Base-by-base conservation (phyloP, 441 rosid genomes). In the Aquilaria agallochum region DNA sequence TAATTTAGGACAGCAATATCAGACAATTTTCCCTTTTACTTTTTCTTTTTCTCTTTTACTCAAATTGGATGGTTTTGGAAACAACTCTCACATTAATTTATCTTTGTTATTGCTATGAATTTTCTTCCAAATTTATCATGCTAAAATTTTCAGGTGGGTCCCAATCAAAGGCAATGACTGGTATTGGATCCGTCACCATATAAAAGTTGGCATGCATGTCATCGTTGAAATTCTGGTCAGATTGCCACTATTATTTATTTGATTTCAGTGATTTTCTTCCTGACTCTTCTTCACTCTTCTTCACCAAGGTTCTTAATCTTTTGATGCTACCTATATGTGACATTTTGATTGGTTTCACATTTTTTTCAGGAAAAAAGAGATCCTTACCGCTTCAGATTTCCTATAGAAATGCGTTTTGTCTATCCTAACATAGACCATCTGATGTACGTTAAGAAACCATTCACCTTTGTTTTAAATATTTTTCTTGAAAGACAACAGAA, bases 101-200 rank as follows among this genome's bases (percentile, higher is more conserved):
- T 34, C 40, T 34, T 34, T 34, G 40, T 34, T 34, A 6, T 6
- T 34, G 40, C 40, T 3, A 34, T 34, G 5, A 34, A 50, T 46
- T 9, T 52, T 11, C 32, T 53, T 60, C 46, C 59, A 36, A 65
- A 55, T 67, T 68, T 3, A 34, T 3, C 40, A 34, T 34, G 40
- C 5, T 34, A 34, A 34, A 34, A 34, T 34, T 74, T 59, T 71
- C 84, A 95, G 99, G 73, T 95, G 97, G 98, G 96, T 95, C 27
- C 98, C 97, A n/a, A 89, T 95, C 50, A 89, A 83, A 80, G 85
- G 86, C 47, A 95, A 92, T 53, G 99, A 92, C 74, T 95, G 97
- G 99, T 95, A 69, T 84, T 95, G 99, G 99, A 80, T 95, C 62
- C 91, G 99, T 63, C 98, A 95, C 80, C 92, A 86, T 78, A 89